A percentile compares a stretch with the other conserved stretches of the same genome.
phyloP scores from a whole-genome alignment of 352 stramenopile genomes.

The Globisporangium carolinianum region DNA sequence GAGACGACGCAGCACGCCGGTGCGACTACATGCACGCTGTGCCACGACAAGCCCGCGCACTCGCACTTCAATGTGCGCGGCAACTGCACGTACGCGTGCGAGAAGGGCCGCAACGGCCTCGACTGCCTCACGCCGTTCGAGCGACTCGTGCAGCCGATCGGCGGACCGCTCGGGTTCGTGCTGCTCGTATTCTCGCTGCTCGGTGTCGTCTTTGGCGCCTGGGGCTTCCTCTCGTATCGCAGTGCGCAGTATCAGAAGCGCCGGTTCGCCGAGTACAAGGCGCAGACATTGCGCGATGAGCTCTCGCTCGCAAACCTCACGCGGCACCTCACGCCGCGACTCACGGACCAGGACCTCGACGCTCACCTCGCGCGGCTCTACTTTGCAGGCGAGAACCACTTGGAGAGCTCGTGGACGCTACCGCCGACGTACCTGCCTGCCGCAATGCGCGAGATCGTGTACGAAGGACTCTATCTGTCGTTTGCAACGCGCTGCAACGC shows the following conservation, averaged over 20 bases:
- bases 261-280: constrained; percentile 69
- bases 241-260: constrained; percentile 33
- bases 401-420: constrained; percentile 57
- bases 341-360: constrained; percentile 73
- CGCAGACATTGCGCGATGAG: constrained; percentile 63
- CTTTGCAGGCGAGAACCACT: constrained; percentile 63
- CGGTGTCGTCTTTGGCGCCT: constrained; percentile 46
- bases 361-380: constrained; percentile 70
- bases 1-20: constrained; percentile 55
- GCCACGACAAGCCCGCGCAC: constrained; percentile 57
- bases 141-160: constrained; percentile 72
- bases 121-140: constrained; percentile 84
- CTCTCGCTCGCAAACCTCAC: constrained; percentile 67
- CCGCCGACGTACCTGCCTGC: constrained; percentile 50
- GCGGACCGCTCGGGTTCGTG: constrained; percentile 66
- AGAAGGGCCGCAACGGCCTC: constrained; percentile 67
- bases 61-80: constrained; percentile 70
- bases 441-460: constrained; percentile 59
- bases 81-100: constrained; percentile 78
- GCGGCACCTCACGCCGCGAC: constrained; percentile 54
- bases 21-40: constrained; percentile 37
- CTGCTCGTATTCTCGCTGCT: constrained; percentile 57
- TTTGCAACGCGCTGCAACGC: constrained; percentile 76
- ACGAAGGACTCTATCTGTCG: constrained; percentile 62
- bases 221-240: constrained; percentile 66